Evolutionary conservation across 768 basidiomycete species (phyloP).

Genomic region (Postia placenta): DNA sequence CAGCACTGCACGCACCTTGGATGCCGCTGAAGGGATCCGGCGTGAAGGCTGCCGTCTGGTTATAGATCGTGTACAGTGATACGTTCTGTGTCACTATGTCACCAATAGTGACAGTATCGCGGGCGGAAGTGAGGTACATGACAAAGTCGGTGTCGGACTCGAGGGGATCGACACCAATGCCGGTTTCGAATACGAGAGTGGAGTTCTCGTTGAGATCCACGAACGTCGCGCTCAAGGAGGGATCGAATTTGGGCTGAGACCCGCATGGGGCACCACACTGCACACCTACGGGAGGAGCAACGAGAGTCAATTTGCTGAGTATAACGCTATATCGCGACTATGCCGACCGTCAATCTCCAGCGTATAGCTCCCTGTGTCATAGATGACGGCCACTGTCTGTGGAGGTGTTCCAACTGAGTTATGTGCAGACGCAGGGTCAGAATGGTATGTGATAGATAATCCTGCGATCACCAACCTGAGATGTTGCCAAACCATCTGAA

Average conservation of each 20-base stretch:
- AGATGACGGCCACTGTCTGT: too few species aligned
- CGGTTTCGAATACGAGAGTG: slow-evolving; percentile 47
- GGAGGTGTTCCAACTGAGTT: too few species aligned
- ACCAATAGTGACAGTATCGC: slow-evolving; percentile 49
- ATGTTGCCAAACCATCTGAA: too few species aligned
- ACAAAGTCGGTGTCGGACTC: slow-evolving; percentile 41
- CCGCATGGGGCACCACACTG: background rate
- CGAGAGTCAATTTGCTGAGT: background rate
- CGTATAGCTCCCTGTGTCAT: background rate
- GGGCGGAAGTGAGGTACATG: slow-evolving; percentile 20
- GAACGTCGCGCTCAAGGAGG: slow-evolving; percentile 44
- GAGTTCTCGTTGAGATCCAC: slow-evolving; percentile 34
- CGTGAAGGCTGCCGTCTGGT: slow-evolving; percentile 45
- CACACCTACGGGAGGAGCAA: background rate
- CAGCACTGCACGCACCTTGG: too few species aligned
- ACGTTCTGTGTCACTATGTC: slow-evolving; percentile 33
- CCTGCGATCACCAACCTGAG: too few species aligned
- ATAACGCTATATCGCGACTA: background rate
- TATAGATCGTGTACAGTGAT: slow-evolving; percentile 43
- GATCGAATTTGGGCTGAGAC: slow-evolving; percentile 32
- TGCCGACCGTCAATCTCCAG: background rate
- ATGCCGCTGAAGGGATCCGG: slow-evolving; percentile 54
- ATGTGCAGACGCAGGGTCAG: too few species aligned
- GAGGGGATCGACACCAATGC: slow-evolving; percentile 48
- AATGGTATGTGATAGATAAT: too few species aligned